Conservation (phyloP, 2,329 filamentous ascomycete genomes). For the Chrysoporthe deuterocubensis region DNA sequence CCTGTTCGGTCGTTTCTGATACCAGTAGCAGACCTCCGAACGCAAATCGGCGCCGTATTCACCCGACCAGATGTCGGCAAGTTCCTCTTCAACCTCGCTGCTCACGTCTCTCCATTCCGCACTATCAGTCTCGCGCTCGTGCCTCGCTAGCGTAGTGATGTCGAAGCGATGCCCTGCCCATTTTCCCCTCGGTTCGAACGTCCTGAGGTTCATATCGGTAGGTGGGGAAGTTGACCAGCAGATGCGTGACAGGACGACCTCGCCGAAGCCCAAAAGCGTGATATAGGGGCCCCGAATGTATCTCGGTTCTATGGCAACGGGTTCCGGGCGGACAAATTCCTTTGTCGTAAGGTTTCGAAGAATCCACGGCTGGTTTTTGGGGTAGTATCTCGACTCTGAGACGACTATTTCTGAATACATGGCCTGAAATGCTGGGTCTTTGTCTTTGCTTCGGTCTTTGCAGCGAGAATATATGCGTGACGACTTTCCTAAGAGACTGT, state of each 20-base stretch:
- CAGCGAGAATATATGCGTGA: background rate
- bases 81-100: slow-evolving; percentile 33
- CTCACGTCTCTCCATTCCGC: slow-evolving; percentile 36
- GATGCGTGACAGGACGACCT: slow-evolving; percentile 36
- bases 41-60: slow-evolving; percentile 17
- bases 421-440: background rate
- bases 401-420: no score
- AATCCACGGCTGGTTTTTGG: slow-evolving; percentile 36
- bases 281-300: slow-evolving; percentile 38
- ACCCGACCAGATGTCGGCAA: slow-evolving; percentile 25
- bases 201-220: slow-evolving; percentile 13
- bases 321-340: slow-evolving; percentile 37
- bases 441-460: background rate
- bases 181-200: slow-evolving; percentile 32
- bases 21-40: background rate
- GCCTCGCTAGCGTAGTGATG: slow-evolving; percentile 33
- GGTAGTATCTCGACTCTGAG: slow-evolving; percentile 32
- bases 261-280: slow-evolving; percentile 34
- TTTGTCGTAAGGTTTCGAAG: slow-evolving; percentile 40
- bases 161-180: slow-evolving; percentile 40
- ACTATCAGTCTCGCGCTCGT: slow-evolving; percentile 23
- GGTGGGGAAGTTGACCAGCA: slow-evolving; percentile 33
- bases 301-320: slow-evolving; percentile 34
- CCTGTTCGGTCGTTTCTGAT: background rate
- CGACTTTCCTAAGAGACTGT: background rate